Base-by-base conservation (phyloP, 768 basidiomycete species). In the Rhizopogon vinicolor region DNA sequence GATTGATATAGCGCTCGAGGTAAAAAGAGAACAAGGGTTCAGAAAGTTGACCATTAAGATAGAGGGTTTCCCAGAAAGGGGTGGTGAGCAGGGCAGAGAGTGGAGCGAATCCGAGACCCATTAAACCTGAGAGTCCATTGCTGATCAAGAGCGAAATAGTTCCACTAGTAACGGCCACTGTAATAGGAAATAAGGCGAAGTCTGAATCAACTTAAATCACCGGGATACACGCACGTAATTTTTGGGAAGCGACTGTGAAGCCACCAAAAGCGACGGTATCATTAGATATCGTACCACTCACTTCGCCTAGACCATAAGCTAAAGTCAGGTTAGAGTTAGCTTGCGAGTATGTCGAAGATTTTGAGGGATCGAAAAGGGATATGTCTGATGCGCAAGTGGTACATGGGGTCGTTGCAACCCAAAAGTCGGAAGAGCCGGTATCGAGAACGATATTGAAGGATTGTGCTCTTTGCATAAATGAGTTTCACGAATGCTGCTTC, bases 401-500 rank as follows among this genome's bases (percentile, higher is more conserved):
- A 63, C 82, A 93, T 25, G 63, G 45, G 0, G 71, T 67, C 13
- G 78, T 76, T 1, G 86, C 85, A 7, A 99, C 78, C 95, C 94
- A 99, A 5, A 98, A 74, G 70, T 98, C 96, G 18, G 84, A 84
- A 0, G 89, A 92, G 13, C 93, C 93, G 0, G 96, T 98, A 69
- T 98, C 96, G 35, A 98, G 81, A 52, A 97, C 84, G 53, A 97
- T 75, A 52, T 85, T 76, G 65, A 97, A 87, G 3, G 72, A 40
- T 67, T 93, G 91, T 0, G 84, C 68, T 10, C 85, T 87, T 31
- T 1, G 33, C 39, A 55, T 39, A 39, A n/a, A 13, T 37, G 52
- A 63, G 6, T 60, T 61, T 46, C 54, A 31, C 29, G 51, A 13
- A 44, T 8, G 41, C 35, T 44, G 25, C 5, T 10, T 19, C 25